Base-by-base conservation (phyloP, 495 filamentous ascomycete species). In the Filosporella fistucella region DNA sequence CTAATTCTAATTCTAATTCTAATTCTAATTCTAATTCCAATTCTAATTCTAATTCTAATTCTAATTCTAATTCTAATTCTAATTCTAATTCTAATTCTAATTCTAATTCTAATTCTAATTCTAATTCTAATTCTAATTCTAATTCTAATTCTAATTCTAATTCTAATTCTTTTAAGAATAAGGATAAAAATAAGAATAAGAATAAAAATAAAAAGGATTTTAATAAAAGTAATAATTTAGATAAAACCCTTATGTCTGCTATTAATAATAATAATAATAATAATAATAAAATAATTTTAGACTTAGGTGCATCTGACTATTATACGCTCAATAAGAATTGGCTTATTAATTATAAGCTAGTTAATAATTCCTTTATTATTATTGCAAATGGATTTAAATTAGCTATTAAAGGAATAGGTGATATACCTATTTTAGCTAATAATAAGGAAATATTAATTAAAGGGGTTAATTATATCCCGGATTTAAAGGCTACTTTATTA, bases 361-460 rank as follows among this genome's bases (percentile, higher is more conserved):
- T 42, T 33, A 10, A 16, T 49, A 49, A 42, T 34, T 22, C 21
- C 18, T 32, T 13, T 42, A 34, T 42, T 8, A 18, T 26, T 1
- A 18, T 49, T 28, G 38, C 46, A 3, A 42, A 49, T 22, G 22
- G 46, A 9, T 21, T 22, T 20, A 41, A 42, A 29, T 1, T 49
- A 34, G 12, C 2, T 9, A 49, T 49, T 24, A n/a, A 26, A 42
- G 36, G 37, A 12, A 42, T 42, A 30, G 34, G 46, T 6, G 17
- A 42, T 42, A 49, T 49, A 20, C 46, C 46, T 41, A 18, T 49
- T 22, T 20, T 49, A 20, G 42, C 25, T 4, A 38, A 29, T 42
- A 42, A 42, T 35, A 42, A 33, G 22, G 46, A 49, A 14, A 28
- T 49, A 30, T 42, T 49, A 49, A 42, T 49, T 4, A 49, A 13